A percentile compares a stretch with the other conserved stretches of the same genome.
phyloP scores from a whole-genome alignment of 805 yeast species.

The Sugiyamaella qingdaonensis region DNA sequence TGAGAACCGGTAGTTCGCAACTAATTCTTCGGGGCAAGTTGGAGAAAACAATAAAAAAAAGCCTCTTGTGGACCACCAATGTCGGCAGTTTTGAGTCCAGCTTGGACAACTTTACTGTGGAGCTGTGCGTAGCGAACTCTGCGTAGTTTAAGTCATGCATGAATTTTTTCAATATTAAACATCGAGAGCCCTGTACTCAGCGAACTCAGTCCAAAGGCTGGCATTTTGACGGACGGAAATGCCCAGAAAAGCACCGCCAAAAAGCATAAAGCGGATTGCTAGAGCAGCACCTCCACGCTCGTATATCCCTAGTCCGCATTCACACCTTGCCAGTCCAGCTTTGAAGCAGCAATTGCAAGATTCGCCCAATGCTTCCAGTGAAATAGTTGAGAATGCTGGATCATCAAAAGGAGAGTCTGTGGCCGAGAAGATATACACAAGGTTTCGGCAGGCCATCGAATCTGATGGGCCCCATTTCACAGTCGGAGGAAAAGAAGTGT shows the following conservation, averaged over 20 bases:
- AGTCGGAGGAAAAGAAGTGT: constrained; percentile 71
- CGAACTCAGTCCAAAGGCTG: constrained; percentile 1
- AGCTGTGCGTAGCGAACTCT: background rate
- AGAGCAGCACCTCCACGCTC: constrained; percentile 20
- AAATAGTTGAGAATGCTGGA: background rate
- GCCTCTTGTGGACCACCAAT: too few relatives aligned
- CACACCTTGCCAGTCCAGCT: background rate
- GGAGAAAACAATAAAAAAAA: too few relatives aligned
- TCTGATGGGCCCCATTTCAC: constrained; percentile 71
- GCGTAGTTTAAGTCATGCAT: constrained; percentile 6
- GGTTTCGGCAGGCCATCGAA: constrained; percentile 16
- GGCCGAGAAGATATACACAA: constrained; percentile 14
- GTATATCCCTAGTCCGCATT: constrained; percentile 16
- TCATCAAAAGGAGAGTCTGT: constrained; percentile 8
- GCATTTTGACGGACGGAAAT: background rate
- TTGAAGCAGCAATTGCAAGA: background rate
- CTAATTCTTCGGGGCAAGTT: too few relatives aligned
- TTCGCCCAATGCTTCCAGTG: background rate
- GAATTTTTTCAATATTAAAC: background rate
- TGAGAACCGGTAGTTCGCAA: background rate
- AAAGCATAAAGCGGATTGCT: constrained; percentile 11
- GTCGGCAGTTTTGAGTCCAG: too few relatives aligned
- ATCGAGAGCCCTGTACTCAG: background rate
- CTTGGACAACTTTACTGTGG: background rate
- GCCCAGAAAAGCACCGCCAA: constrained; percentile 14